Percentiles rank a stretch among this genome's conserved stretches.
Evolutionary conservation across 345 rosid genomes (phyloP).

Genomic region (Mallotus nudiflorus): DNA sequence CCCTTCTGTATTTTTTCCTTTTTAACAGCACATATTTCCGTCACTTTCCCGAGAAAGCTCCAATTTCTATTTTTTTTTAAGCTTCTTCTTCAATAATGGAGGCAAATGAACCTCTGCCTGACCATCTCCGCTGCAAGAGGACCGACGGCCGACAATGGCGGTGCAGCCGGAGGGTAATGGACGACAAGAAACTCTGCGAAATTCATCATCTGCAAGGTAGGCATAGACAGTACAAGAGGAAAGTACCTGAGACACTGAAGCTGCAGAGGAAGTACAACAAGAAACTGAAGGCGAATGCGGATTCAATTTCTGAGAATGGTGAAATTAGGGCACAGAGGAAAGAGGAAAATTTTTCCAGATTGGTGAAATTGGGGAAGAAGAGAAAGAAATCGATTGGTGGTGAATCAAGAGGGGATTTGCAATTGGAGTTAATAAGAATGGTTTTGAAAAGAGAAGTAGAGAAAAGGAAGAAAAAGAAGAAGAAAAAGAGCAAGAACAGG

Average conservation of each 20-base stretch:
- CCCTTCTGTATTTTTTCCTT: background rate
- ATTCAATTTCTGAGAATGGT: background rate
- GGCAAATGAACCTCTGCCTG: slow-evolving; percentile 51
- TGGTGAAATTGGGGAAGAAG: slow-evolving; percentile 41
- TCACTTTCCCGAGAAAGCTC: slow-evolving; percentile 21
- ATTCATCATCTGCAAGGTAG: slow-evolving; percentile 67
- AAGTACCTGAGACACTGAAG: slow-evolving; percentile 62
- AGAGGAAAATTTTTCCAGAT: slow-evolving; percentile 23
- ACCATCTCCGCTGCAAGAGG: slow-evolving; percentile 82
- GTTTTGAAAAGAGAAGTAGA: slow-evolving; percentile 76
- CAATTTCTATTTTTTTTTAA: background rate
- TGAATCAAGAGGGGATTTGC: slow-evolving; percentile 53
- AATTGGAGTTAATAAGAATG: slow-evolving; percentile 76
- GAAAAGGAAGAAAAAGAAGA: slow-evolving; percentile 46
- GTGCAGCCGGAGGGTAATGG: slow-evolving; percentile 74
- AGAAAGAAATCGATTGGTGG: slow-evolving; percentile 20
- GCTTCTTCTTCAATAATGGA: slow-evolving; percentile 26
- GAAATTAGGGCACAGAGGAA: slow-evolving; percentile 63
- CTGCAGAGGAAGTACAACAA: slow-evolving; percentile 46
- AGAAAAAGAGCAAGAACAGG: slow-evolving; percentile 16
- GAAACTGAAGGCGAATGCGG: slow-evolving; percentile 20
- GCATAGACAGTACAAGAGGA: slow-evolving; percentile 55
- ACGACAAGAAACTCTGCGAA: slow-evolving; percentile 82
- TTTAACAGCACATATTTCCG: background rate
- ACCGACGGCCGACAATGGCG: slow-evolving; percentile 96